A percentile compares a stretch with the other conserved stretches of the same genome.
Evolutionary conservation across 2,329 filamentous ascomycete genomes (phyloP).

Genomic region (Talaromyces verruculosus): DNA sequence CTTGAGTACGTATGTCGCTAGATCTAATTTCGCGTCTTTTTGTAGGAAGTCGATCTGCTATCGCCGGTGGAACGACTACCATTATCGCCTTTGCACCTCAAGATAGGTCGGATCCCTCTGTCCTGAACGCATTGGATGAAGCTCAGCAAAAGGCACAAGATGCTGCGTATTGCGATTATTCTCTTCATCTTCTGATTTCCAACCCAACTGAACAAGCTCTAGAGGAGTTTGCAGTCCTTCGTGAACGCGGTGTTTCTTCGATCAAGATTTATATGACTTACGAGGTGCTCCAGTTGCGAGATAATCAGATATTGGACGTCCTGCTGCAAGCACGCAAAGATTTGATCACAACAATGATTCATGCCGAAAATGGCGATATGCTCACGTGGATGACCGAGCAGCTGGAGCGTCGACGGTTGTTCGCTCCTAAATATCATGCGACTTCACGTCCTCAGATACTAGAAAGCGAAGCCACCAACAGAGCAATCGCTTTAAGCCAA

Average conservation of each 20-base stretch:
- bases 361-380: slow-evolving; percentile 51
- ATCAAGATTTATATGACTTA: slow-evolving; percentile 54
- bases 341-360: slow-evolving; percentile 42
- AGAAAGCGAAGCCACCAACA: slow-evolving; percentile 50
- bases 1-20: slow-evolving; percentile 31
- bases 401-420: slow-evolving; percentile 36
- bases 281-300: slow-evolving; percentile 42
- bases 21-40: background rate
- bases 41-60: slow-evolving; percentile 38
- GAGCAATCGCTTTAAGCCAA: slow-evolving; percentile 52
- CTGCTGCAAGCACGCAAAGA: slow-evolving; percentile 42
- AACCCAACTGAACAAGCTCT: slow-evolving; percentile 35
- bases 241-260: slow-evolving; percentile 44
- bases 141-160: slow-evolving; percentile 46
- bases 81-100: slow-evolving; percentile 53
- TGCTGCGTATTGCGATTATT: slow-evolving; percentile 53
- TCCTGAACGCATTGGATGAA: slow-evolving; percentile 45
- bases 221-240: slow-evolving; percentile 39
- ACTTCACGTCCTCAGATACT: slow-evolving; percentile 43
- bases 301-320: slow-evolving; percentile 46
- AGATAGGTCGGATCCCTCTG: slow-evolving; percentile 45
- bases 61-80: slow-evolving; percentile 52
- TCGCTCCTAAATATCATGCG: slow-evolving; percentile 45
- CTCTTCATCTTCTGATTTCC: slow-evolving; percentile 52
- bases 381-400: slow-evolving; percentile 40